Evolutionary conservation across 257 asterid genomes (phyloP).

Genomic region (Nicotiana tabacum): DNA sequence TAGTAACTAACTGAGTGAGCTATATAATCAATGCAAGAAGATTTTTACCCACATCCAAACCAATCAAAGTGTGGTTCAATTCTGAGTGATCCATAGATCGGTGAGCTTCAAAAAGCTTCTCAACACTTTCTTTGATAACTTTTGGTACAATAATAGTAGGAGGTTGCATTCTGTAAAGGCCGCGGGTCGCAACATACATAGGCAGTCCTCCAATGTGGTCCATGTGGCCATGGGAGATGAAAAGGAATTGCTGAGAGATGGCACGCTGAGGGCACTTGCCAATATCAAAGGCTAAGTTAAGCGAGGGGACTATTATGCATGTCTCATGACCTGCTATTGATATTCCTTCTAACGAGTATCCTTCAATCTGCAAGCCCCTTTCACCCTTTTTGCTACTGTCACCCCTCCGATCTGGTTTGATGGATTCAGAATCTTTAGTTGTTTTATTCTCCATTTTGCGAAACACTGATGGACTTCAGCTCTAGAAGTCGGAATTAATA

Average conservation of each 20-base stretch:
- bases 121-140: constrained; percentile 60
- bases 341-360: constrained; percentile 64
- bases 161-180: constrained; percentile 70
- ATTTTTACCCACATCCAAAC: constrained; percentile 81
- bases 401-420: constrained; percentile 14
- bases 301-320: constrained; percentile 73
- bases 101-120: constrained; percentile 91
- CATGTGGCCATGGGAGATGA: constrained; percentile 99
- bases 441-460: neutral
- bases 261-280: constrained; percentile 99
- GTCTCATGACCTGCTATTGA: constrained; percentile 98
- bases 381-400: constrained; percentile 36
- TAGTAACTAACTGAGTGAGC: neutral
- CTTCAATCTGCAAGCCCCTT: constrained; percentile 55
- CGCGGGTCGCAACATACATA: constrained; percentile 95
- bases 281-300: constrained; percentile 79
- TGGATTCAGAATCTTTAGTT: neutral
- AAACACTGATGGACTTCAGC: neutral
- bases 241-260: constrained; percentile 80
- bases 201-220: constrained; percentile 97
- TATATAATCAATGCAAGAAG: neutral
- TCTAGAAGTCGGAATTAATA: neutral
- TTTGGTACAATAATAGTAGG: constrained; percentile 89
- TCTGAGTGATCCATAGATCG: constrained; percentile 92
- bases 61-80: constrained; percentile 71